Conservation (phyloP, 169 alveolate genomes). For the Plasmodium falciparum region DNA sequence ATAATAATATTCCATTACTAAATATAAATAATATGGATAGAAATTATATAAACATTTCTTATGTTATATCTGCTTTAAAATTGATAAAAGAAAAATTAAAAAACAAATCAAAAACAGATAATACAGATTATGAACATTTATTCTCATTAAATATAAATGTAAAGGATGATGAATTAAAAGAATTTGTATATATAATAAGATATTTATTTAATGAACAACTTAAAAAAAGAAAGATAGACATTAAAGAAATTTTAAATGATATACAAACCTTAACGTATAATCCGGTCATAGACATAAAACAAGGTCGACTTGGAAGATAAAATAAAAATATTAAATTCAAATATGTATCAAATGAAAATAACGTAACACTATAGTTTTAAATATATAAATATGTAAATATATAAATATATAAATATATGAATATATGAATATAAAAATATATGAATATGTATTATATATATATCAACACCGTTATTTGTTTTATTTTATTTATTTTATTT, state of each 20-base stretch:
- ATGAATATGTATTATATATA: background rate
- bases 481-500: background rate
- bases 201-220: conserved; percentile 42
- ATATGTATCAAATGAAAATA: background rate
- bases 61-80: conserved; percentile 43
- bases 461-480: background rate
- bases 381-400: too few relatives aligned
- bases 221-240: conserved; percentile 22
- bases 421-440: too few relatives aligned
- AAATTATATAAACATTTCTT: background rate
- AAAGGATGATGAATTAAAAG: conserved; percentile 26
- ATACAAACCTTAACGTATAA: conserved; percentile 62
- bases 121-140: conserved; percentile 34
- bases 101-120: conserved; percentile 49
- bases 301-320: conserved; percentile 61
- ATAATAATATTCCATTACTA: conserved; percentile 45
- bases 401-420: background rate
- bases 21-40: background rate
- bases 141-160: conserved; percentile 48
- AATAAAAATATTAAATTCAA: background rate
- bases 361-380: too few relatives aligned
- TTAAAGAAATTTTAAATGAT: conserved; percentile 44
- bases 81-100: conserved; percentile 67
- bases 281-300: conserved; percentile 66
- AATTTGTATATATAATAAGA: conserved; percentile 54